Evolutionary conservation across 495 filamentous ascomycete genomes (phyloP).

Genomic region (Penicillium crystallinum): DNA sequence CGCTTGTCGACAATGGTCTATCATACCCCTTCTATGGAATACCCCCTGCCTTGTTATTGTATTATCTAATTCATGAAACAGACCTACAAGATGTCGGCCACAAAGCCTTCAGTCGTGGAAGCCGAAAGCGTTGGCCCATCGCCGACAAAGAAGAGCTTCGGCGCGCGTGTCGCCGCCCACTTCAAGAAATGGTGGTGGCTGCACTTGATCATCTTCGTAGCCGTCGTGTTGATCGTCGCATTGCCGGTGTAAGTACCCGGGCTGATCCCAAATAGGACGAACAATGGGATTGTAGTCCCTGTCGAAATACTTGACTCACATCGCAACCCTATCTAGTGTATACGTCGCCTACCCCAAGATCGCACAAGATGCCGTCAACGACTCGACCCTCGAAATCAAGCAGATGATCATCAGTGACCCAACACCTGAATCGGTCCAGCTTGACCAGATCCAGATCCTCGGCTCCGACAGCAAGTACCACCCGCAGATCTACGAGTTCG

Average conservation of each 20-base stretch:
- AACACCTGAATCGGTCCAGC: slow-evolving; percentile 48
- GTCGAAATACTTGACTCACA: background rate
- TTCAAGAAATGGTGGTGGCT: slow-evolving; percentile 68
- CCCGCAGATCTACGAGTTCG: slow-evolving; percentile 52
- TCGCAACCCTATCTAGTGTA: slow-evolving; percentile 48
- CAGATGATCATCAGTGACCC: slow-evolving; percentile 56
- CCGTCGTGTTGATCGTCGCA: slow-evolving; percentile 54
- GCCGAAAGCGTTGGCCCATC: slow-evolving; percentile 1
- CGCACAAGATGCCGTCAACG: slow-evolving; percentile 62
- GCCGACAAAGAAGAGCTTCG: slow-evolving; percentile 29
- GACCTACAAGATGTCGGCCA: slow-evolving; percentile 23
- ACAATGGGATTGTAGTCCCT: too few species aligned
- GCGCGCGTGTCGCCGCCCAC: slow-evolving; percentile 36
- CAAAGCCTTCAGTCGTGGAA: slow-evolving; percentile 24
- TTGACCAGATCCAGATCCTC: slow-evolving; percentile 48
- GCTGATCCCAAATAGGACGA: too few species aligned
- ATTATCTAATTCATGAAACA: background rate
- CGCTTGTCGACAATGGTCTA: too few species aligned
- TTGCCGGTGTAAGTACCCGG: slow-evolving; percentile 69
- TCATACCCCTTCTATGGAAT: background rate
- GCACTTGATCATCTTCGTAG: slow-evolving; percentile 55
- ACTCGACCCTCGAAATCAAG: slow-evolving; percentile 56
- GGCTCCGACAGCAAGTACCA: slow-evolving; percentile 45
- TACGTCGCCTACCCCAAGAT: slow-evolving; percentile 70
- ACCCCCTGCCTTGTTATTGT: background rate